These are phyloP conservation scores for Boletus sp. DNA, from an alignment of 768 basidiomycete species.

Conservation along the genomic window DNA sequence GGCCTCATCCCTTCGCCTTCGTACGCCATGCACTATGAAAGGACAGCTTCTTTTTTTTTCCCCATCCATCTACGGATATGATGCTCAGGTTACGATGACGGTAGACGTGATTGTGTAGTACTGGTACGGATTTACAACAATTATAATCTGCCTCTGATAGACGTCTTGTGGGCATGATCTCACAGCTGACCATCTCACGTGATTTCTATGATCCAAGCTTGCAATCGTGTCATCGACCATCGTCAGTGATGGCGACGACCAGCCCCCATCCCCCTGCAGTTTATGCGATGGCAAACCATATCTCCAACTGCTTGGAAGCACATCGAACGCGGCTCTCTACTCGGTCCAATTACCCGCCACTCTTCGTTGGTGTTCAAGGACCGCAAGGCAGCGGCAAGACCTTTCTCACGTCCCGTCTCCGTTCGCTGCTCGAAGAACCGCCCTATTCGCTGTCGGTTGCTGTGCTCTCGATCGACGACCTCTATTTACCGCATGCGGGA, in stretches of 20 bases:
- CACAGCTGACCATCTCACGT: slow-evolving; percentile 11
- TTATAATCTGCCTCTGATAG: slow-evolving; percentile 21
- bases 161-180: not conserved
- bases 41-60: slow-evolving; percentile 4
- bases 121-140: slow-evolving; percentile 29
- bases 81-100: slow-evolving; percentile 12
- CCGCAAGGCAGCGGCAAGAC: slow-evolving; percentile 96
- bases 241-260: slow-evolving; percentile 13
- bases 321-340: slow-evolving; percentile 26
- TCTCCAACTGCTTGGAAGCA: slow-evolving; percentile 33
- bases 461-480: slow-evolving; percentile 76
- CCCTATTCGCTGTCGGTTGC: slow-evolving; percentile 54
- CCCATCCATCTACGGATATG: slow-evolving; percentile 8
- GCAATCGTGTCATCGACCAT: not conserved
- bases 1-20: not conserved
- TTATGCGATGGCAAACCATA: slow-evolving; percentile 36
- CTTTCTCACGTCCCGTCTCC: slow-evolving; percentile 61
- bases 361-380: slow-evolving; percentile 87
- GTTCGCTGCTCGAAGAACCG: slow-evolving; percentile 38
- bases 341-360: slow-evolving; percentile 40
- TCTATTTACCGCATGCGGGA: slow-evolving; percentile 73
- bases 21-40: slow-evolving; percentile 1
- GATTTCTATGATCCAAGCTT: not conserved
- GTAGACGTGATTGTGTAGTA: slow-evolving; percentile 21
- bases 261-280: slow-evolving; percentile 33